Evolutionary conservation across 805 yeast genomes (phyloP), one percentile per base, ranked within the genome.

Genomic region (Candida ortonii): DNA sequence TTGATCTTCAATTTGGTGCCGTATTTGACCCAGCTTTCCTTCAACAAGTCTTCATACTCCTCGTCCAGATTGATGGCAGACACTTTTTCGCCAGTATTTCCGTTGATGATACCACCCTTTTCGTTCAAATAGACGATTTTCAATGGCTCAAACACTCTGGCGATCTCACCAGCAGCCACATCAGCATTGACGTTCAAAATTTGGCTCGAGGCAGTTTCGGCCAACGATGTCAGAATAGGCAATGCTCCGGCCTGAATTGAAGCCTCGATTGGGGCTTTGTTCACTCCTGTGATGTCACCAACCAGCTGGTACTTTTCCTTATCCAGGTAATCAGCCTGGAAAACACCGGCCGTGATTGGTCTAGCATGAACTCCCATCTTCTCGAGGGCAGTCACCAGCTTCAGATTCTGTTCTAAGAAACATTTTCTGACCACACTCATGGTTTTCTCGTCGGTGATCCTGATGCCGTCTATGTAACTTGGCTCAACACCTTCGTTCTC

Each of bases 271-370:
- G 95, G 84, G 5, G 84, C 78, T 60, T 87, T 90, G 65, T 86
- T 84, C 23, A 93, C 97, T 28, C 81, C 74, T 33, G 76, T 78
- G 59, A 93, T 84, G 55, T 84, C 79, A 31, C 99, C 99, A 33
- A 93, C 99, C 33, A 93, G 71, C 57, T 89, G 79, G 65, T 93
- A 93, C 63, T 87, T 89, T 8, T 81, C 87, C 61, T 86, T 74
- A 61, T 93, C 96, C 49, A 93, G 70, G 62, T 86, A 93, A 25
- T 85, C 84, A 29, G 98, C 99, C 36, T 81, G 76, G 66, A 93
- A 93, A 12, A 93, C 97, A 53, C 99, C 99, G 24, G 95, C 90
- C 16, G 97, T 93, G 52, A 93, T 90, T 38, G 99, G 99, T 63
- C 99, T 78, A 11, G 99, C 98, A 46, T 89, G 89, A 36, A 93